Conservation (phyloP, 768 basidiomycete species). For the Rhodotorula kratochvilovae region DNA sequence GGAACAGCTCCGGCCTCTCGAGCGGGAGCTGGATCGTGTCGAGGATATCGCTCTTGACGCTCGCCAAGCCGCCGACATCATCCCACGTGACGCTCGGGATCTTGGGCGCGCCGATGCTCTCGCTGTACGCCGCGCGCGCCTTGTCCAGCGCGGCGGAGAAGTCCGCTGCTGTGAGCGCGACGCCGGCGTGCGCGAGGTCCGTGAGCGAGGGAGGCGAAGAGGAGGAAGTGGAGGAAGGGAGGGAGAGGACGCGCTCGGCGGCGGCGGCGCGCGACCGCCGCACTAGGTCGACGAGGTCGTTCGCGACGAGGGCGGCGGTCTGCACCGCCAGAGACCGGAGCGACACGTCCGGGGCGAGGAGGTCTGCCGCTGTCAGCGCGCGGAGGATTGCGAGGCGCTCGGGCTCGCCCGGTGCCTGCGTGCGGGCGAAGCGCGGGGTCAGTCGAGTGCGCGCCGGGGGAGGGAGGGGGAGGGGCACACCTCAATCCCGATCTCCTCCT, state of each 20-base stretch:
- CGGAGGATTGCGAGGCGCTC: constrained; percentile 64
- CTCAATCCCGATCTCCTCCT: constrained; percentile 74
- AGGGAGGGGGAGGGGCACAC: constrained; percentile 49
- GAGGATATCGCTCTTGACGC: constrained; percentile 84
- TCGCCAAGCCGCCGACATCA: constrained; percentile 85
- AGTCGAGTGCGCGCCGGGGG: background rate
- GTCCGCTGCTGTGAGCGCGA: constrained; percentile 56
- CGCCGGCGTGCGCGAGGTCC: constrained; percentile 47
- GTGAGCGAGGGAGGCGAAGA: background rate
- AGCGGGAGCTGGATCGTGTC: constrained; percentile 92
- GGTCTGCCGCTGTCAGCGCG: constrained; percentile 50
- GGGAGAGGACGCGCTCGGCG: constrained; percentile 48
- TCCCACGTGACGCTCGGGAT: constrained; percentile 96
- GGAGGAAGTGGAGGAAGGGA: background rate
- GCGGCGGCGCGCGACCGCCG: constrained; percentile 58
- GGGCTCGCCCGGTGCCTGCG: constrained; percentile 72
- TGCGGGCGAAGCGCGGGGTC: background rate
- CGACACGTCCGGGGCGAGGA: constrained; percentile 71
- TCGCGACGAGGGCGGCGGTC: constrained; percentile 83
- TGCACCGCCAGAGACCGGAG: constrained; percentile 68
- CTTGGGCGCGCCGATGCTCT: constrained; percentile 92
- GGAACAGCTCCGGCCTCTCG: constrained; percentile 73
- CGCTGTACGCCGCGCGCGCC: constrained; percentile 72
- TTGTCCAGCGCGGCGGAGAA: constrained; percentile 67
- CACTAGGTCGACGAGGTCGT: constrained; percentile 70